Percentiles rank a stretch among this genome's conserved stretches.
Conservation (phyloP, 1,284 basidiomycete genomes). For the Pisolithus thermaeus region DNA sequence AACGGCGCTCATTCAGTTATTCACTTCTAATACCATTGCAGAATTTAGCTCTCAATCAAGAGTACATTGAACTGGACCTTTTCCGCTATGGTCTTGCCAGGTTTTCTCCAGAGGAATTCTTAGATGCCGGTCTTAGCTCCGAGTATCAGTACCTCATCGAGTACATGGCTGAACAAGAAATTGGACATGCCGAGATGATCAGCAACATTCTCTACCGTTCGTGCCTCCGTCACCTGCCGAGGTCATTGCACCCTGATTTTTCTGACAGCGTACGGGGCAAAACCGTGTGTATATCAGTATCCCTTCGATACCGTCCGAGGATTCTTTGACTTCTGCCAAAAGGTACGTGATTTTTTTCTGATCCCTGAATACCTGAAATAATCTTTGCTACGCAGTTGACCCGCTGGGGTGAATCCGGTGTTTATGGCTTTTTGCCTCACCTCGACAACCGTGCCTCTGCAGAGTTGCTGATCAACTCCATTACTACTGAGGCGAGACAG, state of each 20-base stretch:
- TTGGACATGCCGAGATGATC: conserved; percentile 46
- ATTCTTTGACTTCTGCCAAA: conserved; percentile 60
- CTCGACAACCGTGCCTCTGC: conserved; percentile 56
- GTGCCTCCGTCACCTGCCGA: conserved; percentile 2
- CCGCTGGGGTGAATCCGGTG: conserved; percentile 56
- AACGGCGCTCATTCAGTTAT: no score
- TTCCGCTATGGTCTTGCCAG: conserved; percentile 54
- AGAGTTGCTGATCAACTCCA: conserved; percentile 50
- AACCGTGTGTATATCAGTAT: conserved; percentile 58
- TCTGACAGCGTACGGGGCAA: conserved; percentile 30
- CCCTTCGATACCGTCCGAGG: conserved; percentile 53
- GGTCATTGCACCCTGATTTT: neutral
- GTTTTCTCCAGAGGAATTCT: conserved; percentile 54
- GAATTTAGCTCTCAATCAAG: neutral
- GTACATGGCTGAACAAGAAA: conserved; percentile 57
- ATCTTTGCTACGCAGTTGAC: conserved; percentile 30
- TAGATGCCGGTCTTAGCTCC: conserved; percentile 46
- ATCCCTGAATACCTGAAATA: neutral
- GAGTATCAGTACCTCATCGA: conserved; percentile 50
- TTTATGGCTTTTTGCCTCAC: conserved; percentile 57
- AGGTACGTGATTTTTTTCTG: conserved; percentile 27
- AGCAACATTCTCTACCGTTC: conserved; percentile 43
- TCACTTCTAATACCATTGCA: neutral
- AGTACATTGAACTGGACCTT: conserved; percentile 53
- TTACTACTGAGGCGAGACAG: conserved; percentile 63